phyloP scores from a whole-genome alignment of 345 rosid genomes.

The Aegle marmelos region DNA sequence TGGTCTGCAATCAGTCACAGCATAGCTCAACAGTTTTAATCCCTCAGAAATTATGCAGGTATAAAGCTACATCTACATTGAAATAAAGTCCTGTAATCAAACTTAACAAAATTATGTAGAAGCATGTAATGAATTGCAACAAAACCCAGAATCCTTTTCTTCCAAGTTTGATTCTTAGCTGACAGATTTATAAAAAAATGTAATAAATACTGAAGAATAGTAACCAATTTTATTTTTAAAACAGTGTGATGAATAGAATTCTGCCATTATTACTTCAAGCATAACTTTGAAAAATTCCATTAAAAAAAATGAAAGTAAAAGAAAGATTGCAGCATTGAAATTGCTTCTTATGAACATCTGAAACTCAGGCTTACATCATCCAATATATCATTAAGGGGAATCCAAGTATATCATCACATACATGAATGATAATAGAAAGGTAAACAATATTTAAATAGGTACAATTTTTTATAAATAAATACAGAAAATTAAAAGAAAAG shows the following conservation, averaged over 20 bases:
- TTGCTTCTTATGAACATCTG: slow-evolving; percentile 31
- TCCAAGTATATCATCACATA: slow-evolving; percentile 53
- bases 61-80: background rate
- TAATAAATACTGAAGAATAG: background rate
- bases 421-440: slow-evolving; percentile 19
- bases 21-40: background rate
- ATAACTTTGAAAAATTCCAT: background rate
- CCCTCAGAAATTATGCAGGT: background rate
- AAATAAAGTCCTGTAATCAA: background rate
- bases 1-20: background rate
- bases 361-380: slow-evolving; percentile 64
- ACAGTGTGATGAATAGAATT: background rate
- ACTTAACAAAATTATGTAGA: background rate
- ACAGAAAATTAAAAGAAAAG: background rate
- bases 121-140: background rate
- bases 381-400: slow-evolving; percentile 68
- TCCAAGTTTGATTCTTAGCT: background rate
- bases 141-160: background rate
- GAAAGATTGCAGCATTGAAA: background rate
- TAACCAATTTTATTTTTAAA: background rate
- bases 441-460: no score
- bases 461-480: no score
- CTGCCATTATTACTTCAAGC: background rate
- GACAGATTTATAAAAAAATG: background rate
- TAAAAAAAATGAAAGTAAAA: background rate